Evolutionary conservation across 768 basidiomycete genomes (phyloP).

Genomic region (Suillus fuscotomentosus): DNA sequence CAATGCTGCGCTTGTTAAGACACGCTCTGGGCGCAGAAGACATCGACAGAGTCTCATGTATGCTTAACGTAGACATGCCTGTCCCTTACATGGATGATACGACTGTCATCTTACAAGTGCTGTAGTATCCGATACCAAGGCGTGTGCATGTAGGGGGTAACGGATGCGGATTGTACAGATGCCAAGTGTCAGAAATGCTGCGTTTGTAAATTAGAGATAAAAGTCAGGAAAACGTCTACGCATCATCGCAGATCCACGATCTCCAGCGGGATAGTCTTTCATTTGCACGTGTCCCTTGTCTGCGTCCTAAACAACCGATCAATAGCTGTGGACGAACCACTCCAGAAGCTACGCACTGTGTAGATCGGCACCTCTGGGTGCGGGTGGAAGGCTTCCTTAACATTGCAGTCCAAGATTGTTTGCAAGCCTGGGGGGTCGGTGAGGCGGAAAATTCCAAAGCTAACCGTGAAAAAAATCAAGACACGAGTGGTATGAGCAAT

Average conservation of each 20-base stretch:
- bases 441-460: conserved; percentile 86
- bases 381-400: conserved; percentile 81
- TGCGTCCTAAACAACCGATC: conserved; percentile 53
- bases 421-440: conserved; percentile 85
- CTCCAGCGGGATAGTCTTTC: conserved; percentile 68
- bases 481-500: conserved; percentile 4
- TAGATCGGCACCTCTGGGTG: conserved; percentile 85
- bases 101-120: conserved; percentile 39
- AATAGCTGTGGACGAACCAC: not conserved
- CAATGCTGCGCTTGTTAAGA: conserved; percentile 39
- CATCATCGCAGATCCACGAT: conserved; percentile 77
- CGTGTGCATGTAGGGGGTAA: not conserved
- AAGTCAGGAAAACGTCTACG: not conserved
- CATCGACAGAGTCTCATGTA: conserved; percentile 39
- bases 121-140: conserved; percentile 6
- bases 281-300: conserved; percentile 85
- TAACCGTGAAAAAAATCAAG: not conserved
- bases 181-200: not conserved
- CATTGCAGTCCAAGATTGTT: conserved; percentile 64
- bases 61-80: conserved; percentile 47
- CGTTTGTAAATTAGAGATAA: not conserved
- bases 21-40: conserved; percentile 46
- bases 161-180: conserved; percentile 1
- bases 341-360: conserved; percentile 47
- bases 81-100: conserved; percentile 48